Conservation (phyloP, 2,329 filamentous ascomycete species). For the Pseudopyricularia javanii region DNA sequence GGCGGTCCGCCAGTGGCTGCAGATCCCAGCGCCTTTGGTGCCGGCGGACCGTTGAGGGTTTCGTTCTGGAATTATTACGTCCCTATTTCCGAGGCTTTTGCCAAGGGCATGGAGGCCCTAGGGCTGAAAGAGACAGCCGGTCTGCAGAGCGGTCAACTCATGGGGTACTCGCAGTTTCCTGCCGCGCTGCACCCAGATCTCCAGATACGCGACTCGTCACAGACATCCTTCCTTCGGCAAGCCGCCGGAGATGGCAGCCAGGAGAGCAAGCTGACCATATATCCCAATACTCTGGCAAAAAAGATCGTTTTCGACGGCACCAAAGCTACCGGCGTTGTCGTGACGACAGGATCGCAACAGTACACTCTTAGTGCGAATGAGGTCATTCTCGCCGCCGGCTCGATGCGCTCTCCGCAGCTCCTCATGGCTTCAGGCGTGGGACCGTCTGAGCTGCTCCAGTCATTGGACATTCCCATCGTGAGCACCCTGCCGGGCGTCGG, state of each 20-base stretch:
- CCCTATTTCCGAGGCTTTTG: conserved; percentile 10
- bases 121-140: conserved; percentile 22
- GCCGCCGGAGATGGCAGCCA: conserved; percentile 13
- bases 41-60: conserved; percentile 14
- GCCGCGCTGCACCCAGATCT: not conserved
- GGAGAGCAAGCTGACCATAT: conserved; percentile 20
- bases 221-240: conserved; percentile 20
- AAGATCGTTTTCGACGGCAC: conserved; percentile 3
- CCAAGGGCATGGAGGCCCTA: conserved; percentile 22
- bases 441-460: conserved; percentile 24
- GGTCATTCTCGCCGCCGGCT: conserved; percentile 28
- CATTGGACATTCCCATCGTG: conserved; percentile 23
- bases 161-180: conserved; percentile 13
- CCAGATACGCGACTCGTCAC: conserved; percentile 13
- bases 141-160: conserved; percentile 26
- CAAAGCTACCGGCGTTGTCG: conserved; percentile 1
- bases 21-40: no score
- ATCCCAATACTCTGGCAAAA: conserved; percentile 23
- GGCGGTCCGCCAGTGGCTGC: no score
- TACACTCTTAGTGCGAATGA: conserved; percentile 19
- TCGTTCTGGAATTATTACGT: conserved; percentile 13
- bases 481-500: conserved; percentile 24
- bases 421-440: conserved; percentile 33
- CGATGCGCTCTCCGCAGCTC: conserved; percentile 27
- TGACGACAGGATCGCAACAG: not conserved